Base-by-base conservation (phyloP, 2,329 filamentous ascomycete genomes). In the Diaporthe destruens region DNA sequence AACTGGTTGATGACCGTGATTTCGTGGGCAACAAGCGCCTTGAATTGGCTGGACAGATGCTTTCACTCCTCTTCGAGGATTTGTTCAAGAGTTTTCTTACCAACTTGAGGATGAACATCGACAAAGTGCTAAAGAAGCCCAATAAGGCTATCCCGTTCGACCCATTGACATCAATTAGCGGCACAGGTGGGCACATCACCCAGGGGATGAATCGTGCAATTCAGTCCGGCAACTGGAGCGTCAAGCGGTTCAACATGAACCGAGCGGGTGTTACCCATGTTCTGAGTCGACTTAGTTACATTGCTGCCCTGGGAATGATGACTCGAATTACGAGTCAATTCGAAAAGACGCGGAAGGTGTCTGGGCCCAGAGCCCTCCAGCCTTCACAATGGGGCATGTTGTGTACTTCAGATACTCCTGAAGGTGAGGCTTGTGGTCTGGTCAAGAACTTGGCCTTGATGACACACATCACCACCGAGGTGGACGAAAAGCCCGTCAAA, bases 161-260 rank as follows among this genome's bases (percentile, higher is more conserved):
- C 80, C 95, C 96, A 4, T 91, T 93, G 75, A 90, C 93, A 51
- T 92, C 97, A 78, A 93, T 99, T 77, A 92, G 91, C 76, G 93
- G 94, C 59, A 93, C 96, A 77, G 93, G 94, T 70, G 93, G 93
- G 76, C 92, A 92, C 78, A 98, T 99, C 77, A 97, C 95, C 0
- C 89, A 93, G 76, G 96, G 96, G 16, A 94, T 99, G 88, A 97
- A 98, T 81, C 91, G 97, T 74, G 96, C 96, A 9, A 98, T 99
- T 73, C 95, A 97, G 69, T 98, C 96, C 0, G 96, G 96, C 25
- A 99, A 99, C 80, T 99, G 96, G 96, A 98, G 89, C 75, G 88
- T 99, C 77, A 98, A 98, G 83, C 94, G 97, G 81, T 99, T 99
- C 86, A 95, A 96, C 82, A 99, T 99, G 96, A 97, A 98, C 80